These are phyloP conservation scores for Psilocybe azurescens DNA, from an alignment of 768 basidiomycete species.

Conservation along the genomic window DNA sequence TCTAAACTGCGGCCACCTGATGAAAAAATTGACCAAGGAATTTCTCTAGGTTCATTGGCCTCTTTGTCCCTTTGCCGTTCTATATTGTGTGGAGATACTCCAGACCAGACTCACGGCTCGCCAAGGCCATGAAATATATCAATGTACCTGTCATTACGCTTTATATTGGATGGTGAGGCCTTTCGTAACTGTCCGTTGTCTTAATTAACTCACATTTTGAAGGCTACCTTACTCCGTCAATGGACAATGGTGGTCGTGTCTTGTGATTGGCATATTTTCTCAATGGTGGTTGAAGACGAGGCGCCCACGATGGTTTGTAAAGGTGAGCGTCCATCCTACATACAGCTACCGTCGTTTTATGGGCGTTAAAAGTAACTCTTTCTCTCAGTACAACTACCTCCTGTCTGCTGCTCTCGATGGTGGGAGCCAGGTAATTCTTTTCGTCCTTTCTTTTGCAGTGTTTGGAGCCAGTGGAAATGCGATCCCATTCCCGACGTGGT, in stretches of 20 bases:
- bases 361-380: slow-evolving; percentile 34
- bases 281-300: slow-evolving; percentile 62
- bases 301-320: slow-evolving; percentile 66
- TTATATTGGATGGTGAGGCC: slow-evolving; percentile 37
- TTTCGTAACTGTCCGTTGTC: background rate
- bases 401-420: slow-evolving; percentile 68
- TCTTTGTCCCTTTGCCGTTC: slow-evolving; percentile 54
- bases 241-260: slow-evolving; percentile 59
- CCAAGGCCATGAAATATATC: slow-evolving; percentile 43
- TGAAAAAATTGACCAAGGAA: background rate
- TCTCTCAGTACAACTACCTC: slow-evolving; percentile 60
- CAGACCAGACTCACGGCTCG: slow-evolving; percentile 35
- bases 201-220: background rate
- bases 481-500: no score
- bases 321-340: slow-evolving; percentile 29
- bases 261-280: slow-evolving; percentile 59
- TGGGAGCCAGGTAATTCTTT: slow-evolving; percentile 66
- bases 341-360: background rate
- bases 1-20: background rate
- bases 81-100: slow-evolving; percentile 47
- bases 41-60: slow-evolving; percentile 43
- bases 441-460: slow-evolving; percentile 65
- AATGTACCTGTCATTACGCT: slow-evolving; percentile 51
- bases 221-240: slow-evolving; percentile 57
- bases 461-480: slow-evolving; percentile 62